These are phyloP conservation scores for Hypoxylon fragiforme DNA, from an alignment of 495 filamentous ascomycete species.

Conservation along the genomic window DNA sequence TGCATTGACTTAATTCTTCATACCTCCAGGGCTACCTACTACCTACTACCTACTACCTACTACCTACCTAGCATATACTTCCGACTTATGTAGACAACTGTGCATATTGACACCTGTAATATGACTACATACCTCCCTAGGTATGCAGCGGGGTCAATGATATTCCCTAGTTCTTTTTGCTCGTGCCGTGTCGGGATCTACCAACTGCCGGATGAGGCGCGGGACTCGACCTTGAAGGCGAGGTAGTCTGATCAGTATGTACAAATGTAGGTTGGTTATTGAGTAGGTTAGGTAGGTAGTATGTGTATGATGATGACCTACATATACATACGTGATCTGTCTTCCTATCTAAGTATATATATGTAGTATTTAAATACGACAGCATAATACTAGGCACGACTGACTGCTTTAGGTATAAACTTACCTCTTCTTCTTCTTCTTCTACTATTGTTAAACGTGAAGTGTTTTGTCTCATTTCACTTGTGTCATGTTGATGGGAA, in stretches of 20 bases:
- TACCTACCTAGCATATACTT: not conserved
- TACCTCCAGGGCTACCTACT: not conserved
- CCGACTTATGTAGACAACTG: not conserved
- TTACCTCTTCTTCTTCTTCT: no score
- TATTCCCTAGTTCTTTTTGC: constrained; percentile 15
- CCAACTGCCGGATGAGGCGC: constrained; percentile 30
- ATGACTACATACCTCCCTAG: constrained; percentile 22
- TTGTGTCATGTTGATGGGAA: constrained; percentile 12
- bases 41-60: no score
- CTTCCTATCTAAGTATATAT: not conserved
- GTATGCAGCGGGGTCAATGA: constrained; percentile 28
- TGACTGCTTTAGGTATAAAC: constrained; percentile 12
- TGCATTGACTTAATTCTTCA: constrained; percentile 1
- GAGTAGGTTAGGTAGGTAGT: constrained; percentile 13
- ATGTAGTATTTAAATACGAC: constrained; percentile 20
- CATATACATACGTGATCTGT: not conserved
- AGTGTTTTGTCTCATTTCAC: constrained; percentile 3
- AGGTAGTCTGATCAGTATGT: constrained; percentile 29
- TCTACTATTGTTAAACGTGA: constrained; percentile 17
- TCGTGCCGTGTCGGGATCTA: constrained; percentile 13
- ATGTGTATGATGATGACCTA: constrained; percentile 2
- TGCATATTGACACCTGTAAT: constrained; percentile 13
- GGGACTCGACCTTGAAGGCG: constrained; percentile 19
- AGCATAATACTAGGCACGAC: no score
- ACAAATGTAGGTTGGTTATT: constrained; percentile 20